These are phyloP conservation scores for Phialophora macrospora DNA, from an alignment of 2,329 filamentous ascomycete genomes.

Conservation along the genomic window DNA sequence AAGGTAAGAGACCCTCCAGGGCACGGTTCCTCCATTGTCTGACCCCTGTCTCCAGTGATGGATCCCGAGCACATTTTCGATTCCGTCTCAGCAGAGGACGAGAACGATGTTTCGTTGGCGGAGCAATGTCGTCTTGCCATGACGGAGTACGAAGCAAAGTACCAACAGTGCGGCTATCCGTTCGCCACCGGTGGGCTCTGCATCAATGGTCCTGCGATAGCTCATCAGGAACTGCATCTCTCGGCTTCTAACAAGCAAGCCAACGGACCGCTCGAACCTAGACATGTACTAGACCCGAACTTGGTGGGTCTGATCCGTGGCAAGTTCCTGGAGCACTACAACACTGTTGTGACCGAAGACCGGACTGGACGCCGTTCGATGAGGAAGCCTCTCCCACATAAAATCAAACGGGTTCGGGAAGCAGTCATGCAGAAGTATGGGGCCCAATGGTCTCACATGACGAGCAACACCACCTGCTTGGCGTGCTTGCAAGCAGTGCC, in stretches of 20 bases:
- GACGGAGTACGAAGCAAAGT: conserved; percentile 14
- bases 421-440: conserved; percentile 10
- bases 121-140: conserved; percentile 9
- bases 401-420: conserved; percentile 10
- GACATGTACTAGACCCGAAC: conserved; percentile 1
- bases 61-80: conserved; percentile 14
- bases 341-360: conserved; percentile 9
- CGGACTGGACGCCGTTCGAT: conserved; percentile 7
- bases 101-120: conserved; percentile 8
- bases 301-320: conserved; percentile 9
- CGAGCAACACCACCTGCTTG: conserved; percentile 19
- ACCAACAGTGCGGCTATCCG: conserved; percentile 15
- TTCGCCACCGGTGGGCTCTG: conserved; percentile 9
- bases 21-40: background rate
- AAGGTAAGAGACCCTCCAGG: conserved; percentile 3
- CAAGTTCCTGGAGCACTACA: conserved; percentile 15
- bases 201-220: conserved; percentile 8
- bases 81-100: background rate
- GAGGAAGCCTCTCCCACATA: conserved; percentile 9
- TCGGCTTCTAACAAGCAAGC: conserved; percentile 8
- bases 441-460: conserved; percentile 6
- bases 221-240: conserved; percentile 15
- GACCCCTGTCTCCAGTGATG: conserved; percentile 4
- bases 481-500: conserved; percentile 17
- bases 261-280: background rate